A percentile compares a stretch with the other conserved stretches of the same genome.
These are phyloP conservation scores for Phytopythium montanum DNA, from an alignment of 352 stramenopile genomes.

Conservation along the genomic window DNA sequence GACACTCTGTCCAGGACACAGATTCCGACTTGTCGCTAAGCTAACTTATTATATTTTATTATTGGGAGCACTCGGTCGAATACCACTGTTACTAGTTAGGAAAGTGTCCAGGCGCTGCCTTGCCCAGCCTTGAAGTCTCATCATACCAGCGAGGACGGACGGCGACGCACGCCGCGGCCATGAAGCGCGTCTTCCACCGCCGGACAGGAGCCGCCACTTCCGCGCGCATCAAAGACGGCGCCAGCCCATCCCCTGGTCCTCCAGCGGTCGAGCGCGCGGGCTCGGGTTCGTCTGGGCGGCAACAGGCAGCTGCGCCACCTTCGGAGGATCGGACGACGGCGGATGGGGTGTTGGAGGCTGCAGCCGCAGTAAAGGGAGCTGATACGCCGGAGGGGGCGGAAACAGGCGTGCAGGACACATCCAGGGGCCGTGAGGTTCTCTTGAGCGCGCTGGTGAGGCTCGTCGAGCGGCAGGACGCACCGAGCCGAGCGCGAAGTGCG, in stretches of 20 bases:
- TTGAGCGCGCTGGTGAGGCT: background rate
- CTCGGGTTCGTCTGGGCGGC: constrained; percentile 3
- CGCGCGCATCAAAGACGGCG: constrained; percentile 8
- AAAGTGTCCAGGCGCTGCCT: background rate
- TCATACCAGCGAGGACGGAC: background rate
- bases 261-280: constrained; percentile 3
- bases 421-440: background rate
- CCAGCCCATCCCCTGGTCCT: background rate
- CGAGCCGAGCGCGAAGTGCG: background rate
- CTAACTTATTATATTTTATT: background rate
- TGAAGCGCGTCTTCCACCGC: constrained; percentile 64
- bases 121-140: background rate
- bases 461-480: background rate
- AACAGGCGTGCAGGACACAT: background rate
- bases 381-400: background rate
- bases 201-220: background rate
- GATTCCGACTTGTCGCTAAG: background rate
- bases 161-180: constrained; percentile 4
- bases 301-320: background rate
- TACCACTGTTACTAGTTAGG: background rate
- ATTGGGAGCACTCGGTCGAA: no score
- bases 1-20: background rate
- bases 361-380: background rate
- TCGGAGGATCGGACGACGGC: background rate
- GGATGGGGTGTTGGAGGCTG: background rate